Conservation (phyloP, 768 basidiomycete species). For the Lactarius deliciosus region DNA sequence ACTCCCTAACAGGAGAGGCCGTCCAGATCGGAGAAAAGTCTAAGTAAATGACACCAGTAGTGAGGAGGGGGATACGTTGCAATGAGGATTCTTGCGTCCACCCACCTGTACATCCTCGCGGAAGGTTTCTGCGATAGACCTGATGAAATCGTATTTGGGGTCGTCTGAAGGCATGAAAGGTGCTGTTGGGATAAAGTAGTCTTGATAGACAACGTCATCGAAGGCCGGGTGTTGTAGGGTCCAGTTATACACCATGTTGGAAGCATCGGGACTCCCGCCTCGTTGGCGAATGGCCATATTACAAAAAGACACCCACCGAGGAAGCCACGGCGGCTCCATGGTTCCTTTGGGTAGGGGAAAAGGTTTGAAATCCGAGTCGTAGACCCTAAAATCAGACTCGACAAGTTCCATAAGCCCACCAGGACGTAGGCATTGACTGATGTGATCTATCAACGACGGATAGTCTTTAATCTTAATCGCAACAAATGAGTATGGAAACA, state of each 20-base stretch:
- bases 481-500: slow-evolving; percentile 11
- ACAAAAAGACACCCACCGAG: slow-evolving; percentile 60
- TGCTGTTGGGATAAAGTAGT: slow-evolving; percentile 64
- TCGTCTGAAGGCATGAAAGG: slow-evolving; percentile 43
- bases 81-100: background rate
- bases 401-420: slow-evolving; percentile 64
- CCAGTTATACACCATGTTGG: slow-evolving; percentile 56
- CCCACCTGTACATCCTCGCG: slow-evolving; percentile 59
- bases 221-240: slow-evolving; percentile 52
- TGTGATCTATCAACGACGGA: slow-evolving; percentile 59
- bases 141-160: slow-evolving; percentile 33
- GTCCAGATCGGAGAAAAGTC: slow-evolving; percentile 63
- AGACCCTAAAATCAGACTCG: slow-evolving; percentile 68
- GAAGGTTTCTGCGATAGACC: slow-evolving; percentile 38
- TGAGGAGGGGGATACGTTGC: slow-evolving; percentile 6
- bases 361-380: slow-evolving; percentile 49
- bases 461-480: slow-evolving; percentile 65
- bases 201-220: slow-evolving; percentile 55
- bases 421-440: slow-evolving; percentile 63
- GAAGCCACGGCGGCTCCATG: slow-evolving; percentile 54
- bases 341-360: slow-evolving; percentile 45
- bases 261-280: slow-evolving; percentile 66
- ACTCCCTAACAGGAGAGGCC: slow-evolving; percentile 65
- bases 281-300: slow-evolving; percentile 51
- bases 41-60: slow-evolving; percentile 34